Evolutionary conservation across 306 rosid genomes (phyloP).

Genomic region (Sesbania bispinosa): DNA sequence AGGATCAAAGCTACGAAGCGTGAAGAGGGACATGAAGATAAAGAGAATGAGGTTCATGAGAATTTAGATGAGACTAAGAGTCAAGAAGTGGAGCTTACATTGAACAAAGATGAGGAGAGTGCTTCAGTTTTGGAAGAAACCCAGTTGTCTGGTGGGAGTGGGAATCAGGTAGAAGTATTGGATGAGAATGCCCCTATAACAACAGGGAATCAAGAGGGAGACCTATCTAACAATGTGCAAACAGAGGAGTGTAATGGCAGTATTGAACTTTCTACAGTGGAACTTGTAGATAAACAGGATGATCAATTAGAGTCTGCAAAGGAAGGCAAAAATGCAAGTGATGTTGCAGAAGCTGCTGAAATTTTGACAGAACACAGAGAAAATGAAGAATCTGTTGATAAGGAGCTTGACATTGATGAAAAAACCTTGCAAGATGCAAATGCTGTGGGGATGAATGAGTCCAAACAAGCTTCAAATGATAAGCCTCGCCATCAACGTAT

Average conservation of each 20-base stretch:
- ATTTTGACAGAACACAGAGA: conserved; percentile 32
- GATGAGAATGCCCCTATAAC: conserved; percentile 20
- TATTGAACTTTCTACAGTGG: conserved; percentile 30
- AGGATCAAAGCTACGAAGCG: conserved; percentile 49
- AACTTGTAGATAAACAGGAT: conserved; percentile 35
- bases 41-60: conserved; percentile 27
- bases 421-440: conserved; percentile 32
- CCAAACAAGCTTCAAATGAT: conserved; percentile 31
- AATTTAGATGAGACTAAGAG: conserved; percentile 33
- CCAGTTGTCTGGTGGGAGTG: conserved; percentile 22
- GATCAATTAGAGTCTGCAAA: conserved; percentile 39
- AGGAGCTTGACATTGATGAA: conserved; percentile 36
- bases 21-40: conserved; percentile 30
- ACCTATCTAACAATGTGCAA: conserved; percentile 28
- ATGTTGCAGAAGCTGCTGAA: conserved; percentile 38
- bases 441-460: conserved; percentile 26
- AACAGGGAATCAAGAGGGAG: conserved; percentile 34
- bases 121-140: conserved; percentile 21
- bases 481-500: conserved; percentile 43
- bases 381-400: conserved; percentile 37
- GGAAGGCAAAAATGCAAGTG: conserved; percentile 42
- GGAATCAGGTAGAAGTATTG: conserved; percentile 24
- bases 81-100: conserved; percentile 34
- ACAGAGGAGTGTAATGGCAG: conserved; percentile 36
- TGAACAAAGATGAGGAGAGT: conserved; percentile 28